Evolutionary conservation across 306 rosid genomes (phyloP).

Genomic region (Benincasa hispida): DNA sequence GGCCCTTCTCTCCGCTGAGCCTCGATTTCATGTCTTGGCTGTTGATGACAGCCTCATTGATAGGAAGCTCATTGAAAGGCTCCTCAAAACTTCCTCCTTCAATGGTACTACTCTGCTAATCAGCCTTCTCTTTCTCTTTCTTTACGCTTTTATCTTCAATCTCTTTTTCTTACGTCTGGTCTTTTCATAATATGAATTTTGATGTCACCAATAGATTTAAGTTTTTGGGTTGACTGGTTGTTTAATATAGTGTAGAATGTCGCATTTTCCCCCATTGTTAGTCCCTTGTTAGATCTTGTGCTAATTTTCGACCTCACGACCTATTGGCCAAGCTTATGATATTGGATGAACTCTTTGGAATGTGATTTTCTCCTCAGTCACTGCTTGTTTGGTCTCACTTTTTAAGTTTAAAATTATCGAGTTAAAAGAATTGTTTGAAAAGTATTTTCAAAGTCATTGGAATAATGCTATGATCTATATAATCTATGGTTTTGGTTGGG

Average conservation of each 20-base stretch:
- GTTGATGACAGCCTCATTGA: conserved; percentile 79
- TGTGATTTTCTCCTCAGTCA: neutral
- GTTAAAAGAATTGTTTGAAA: too few relatives aligned
- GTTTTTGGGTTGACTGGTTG: neutral
- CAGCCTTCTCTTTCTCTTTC: neutral
- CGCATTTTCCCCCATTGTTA: too few relatives aligned
- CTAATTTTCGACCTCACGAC: neutral
- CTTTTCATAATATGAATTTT: neutral
- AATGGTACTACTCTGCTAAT: conserved; percentile 38
- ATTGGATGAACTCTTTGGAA: neutral
- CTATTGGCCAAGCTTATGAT: neutral
- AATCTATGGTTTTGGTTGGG: too few relatives aligned
- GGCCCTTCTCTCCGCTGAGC: conserved; percentile 40
- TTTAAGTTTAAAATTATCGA: too few relatives aligned
- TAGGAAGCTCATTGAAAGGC: conserved; percentile 68
- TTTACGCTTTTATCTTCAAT: neutral
- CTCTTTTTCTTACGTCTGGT: neutral
- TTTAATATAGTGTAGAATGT: neutral
- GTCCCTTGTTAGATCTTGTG: neutral
- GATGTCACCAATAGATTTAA: too few relatives aligned
- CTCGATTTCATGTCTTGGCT: conserved; percentile 72
- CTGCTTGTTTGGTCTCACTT: too few relatives aligned
- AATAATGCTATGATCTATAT: too few relatives aligned
- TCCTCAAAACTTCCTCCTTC: conserved; percentile 74
- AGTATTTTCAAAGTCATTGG: too few relatives aligned